Evolutionary conservation across 495 filamentous ascomycete genomes (phyloP), one percentile per base, ranked within the genome.

Genomic region (Staphylotrichum tortipilum): DNA sequence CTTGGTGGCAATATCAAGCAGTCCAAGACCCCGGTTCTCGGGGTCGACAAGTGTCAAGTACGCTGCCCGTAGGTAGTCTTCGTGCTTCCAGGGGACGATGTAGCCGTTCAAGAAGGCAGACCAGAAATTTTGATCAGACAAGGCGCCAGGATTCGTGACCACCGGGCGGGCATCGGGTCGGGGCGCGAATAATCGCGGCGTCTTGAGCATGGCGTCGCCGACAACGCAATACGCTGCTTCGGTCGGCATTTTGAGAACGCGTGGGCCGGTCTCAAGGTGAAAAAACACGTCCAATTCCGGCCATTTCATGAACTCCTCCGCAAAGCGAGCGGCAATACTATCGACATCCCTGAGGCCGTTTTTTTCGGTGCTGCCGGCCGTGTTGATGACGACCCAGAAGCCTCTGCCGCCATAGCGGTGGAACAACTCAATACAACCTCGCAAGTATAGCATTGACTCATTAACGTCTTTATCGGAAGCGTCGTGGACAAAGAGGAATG

Each of bases 1-100:
- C 12, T 44, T 50, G 8, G 49, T 39, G 0, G 59, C 59, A 7
- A 56, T 30, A 7, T 61, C 59, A 5, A 56, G 50, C 4, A 61
- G 11, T 4, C 47, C 52, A 3, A n/a, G 7, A 19, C 11, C 24
- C 10, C 15, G 15, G 39, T 56, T 49, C 10, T 54, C 47, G 0
- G 21, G 45, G 0, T 24, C 23, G 1, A 48, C 1, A 11, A 51
- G 24, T 3, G 34, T 47, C 19, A 50, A 7, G 11, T 37, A 52
- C 14, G 43, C 44, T n/a, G 53, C 53, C 3, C 43, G 48, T 31
- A 56, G 22, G 22, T 56, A 56, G 11, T 52, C 31, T 21, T 18
- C 41, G 21, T 56, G 48, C 31, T 12, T 28, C 42, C 42, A 56
- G 5, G 53, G 47, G 5, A 21, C 4, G 8, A 51, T 23, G 9